phyloP scores from a whole-genome alignment of 768 basidiomycete species.

The Naganishia kalamii region DNA sequence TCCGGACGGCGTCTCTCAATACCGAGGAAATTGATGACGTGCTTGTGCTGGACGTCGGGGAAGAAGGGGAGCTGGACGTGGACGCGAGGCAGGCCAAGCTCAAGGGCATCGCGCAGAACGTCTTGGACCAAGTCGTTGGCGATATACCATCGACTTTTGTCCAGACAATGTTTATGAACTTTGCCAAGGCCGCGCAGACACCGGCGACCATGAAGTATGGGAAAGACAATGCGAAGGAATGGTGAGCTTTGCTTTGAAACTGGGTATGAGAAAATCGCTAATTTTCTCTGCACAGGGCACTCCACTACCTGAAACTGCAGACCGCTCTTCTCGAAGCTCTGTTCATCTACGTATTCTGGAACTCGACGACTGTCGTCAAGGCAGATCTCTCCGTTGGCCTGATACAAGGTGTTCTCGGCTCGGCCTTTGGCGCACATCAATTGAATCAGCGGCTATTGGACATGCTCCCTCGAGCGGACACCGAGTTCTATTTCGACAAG shows the following conservation, averaged over 20 bases:
- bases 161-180: slow-evolving; percentile 15
- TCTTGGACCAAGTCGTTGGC: slow-evolving; percentile 8
- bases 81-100: slow-evolving; percentile 4
- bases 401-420: slow-evolving; percentile 22
- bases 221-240: slow-evolving; percentile 16
- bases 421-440: slow-evolving; percentile 20
- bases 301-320: slow-evolving; percentile 21
- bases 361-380: background rate
- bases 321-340: slow-evolving; percentile 22
- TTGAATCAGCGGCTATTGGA: slow-evolving; percentile 21
- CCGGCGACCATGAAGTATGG: slow-evolving; percentile 10
- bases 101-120: background rate
- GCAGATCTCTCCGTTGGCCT: slow-evolving; percentile 21
- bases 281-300: background rate
- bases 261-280: too few species aligned
- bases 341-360: slow-evolving; percentile 24
- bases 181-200: slow-evolving; percentile 19
- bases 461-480: slow-evolving; percentile 6
- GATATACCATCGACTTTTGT: background rate
- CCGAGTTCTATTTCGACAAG: slow-evolving; percentile 11
- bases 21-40: background rate
- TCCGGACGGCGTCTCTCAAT: background rate
- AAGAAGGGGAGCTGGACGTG: background rate
- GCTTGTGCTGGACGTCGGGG: background rate
- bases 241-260: background rate